Evolutionary conservation across 2,329 filamentous ascomycete genomes (phyloP), one percentile per base, ranked within the genome.

Genomic region (Waltergamsia citrina): DNA sequence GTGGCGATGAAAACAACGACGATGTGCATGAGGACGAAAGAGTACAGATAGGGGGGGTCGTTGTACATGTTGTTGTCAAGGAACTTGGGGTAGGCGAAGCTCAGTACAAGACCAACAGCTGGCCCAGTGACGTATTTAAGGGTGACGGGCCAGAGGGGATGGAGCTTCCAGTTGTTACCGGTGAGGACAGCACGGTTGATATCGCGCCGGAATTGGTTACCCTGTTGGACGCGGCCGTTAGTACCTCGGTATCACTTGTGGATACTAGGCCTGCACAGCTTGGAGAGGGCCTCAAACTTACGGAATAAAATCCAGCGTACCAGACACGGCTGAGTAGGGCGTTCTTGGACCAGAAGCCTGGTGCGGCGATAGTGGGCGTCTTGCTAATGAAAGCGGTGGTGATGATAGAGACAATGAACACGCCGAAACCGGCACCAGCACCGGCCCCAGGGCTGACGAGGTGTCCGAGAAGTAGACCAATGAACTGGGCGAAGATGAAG

Each of bases 291-390:
- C 8, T n/a, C 14, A 11, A 26, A 44, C 63, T 51, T 57, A 70
- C 69, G 4, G 67, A 71, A 47, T 72, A 74, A 36, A 69, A 69
- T 0, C 51, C 49, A 22, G 69, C 43, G 33, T 63, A 73, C 63
- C 67, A 74, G 34, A 71, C 60, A 6, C 56, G 57, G 29, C 51
- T 51, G 0, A 62, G 33, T 10, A 62, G 40, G 1, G 40, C n/a
- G 20, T 56, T 65, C 1, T 41, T 43, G 0, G 52, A 52, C 54
- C 61, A 71, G 32, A 38, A 38, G 17, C 33, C 28, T 16, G 66
- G 54, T 0, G 64, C 62, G 5, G 43, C 43, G 2, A 50, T 46
- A 29, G 59, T 52, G 0, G 71, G 68, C 0, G 53, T 61, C 33
- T 56, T 62, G 6, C 58, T 55, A n/a, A 69, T 43, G 4, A 59